Base-by-base conservation (phyloP, 148 eudicot genomes). In the Mesembryanthemum crystallinum region DNA sequence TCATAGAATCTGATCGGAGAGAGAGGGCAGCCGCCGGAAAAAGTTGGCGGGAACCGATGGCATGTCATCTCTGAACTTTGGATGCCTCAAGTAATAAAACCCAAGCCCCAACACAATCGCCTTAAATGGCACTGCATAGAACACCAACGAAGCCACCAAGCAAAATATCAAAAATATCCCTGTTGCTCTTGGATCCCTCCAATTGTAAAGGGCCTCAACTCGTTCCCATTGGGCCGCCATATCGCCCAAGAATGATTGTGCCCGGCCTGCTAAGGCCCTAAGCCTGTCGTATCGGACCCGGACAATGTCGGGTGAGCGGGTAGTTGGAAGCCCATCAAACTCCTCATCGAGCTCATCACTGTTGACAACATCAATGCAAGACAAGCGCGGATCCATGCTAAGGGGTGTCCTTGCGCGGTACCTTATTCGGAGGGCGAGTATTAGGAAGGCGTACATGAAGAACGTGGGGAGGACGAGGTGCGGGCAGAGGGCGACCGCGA, bases 111-210 rank as follows among this genome's bases (percentile, higher is more conserved):
- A 28, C 57, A 88, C 82, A 69, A 94, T 78, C 0, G 79, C 90
- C 86, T 85, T 81, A 67, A 91, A 89, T 0, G 98, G 94, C n/a
- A 91, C 87, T 12, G 82, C 83, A 72, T 94, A 94, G 67, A 91
- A 91, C 33, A 81, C 70, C 64, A 94, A 58, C 0, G 98, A 89
- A 12, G 93, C 91, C 0, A 88, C 23, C 8, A 94, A 77, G 61
- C 92, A 88, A 60, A 87, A 87, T 72, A 86, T 85, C 75, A 85
- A 89, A 67, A 91, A 91, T 82, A 94, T 85, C 1, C 87, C 93
- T 4, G 91, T 91, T 0, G 98, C 98, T 58, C 98, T 84, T 5
- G 98, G 98, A 58, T 94, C 98, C 82, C 80, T 89, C 98, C 97
- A 94, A 54, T 88, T 87, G 74, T 86, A 88, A 70, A 91, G 32